phyloP scores from a whole-genome alignment of 352 stramenopile genomes.

The Pythium utonaiense region DNA sequence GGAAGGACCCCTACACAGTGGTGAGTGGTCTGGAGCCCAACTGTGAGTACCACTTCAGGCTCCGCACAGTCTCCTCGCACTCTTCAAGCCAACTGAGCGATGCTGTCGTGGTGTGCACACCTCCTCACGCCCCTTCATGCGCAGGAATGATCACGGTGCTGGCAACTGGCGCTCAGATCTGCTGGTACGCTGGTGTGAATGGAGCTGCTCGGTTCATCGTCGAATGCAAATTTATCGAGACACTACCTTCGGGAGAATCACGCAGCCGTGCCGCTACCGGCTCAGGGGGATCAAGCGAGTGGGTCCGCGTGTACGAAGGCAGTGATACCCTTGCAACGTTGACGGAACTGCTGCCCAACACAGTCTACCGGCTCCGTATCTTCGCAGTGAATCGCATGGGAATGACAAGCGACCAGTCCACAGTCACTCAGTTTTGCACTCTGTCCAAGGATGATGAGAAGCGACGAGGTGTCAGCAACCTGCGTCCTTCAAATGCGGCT shows the following conservation, averaged over 20 bases:
- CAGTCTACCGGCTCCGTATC: conserved; percentile 83
- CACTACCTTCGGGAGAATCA: conserved; percentile 24
- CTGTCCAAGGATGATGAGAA: conserved; percentile 56
- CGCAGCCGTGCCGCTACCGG: background rate
- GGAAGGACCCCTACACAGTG: conserved; percentile 35
- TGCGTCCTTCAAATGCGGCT: conserved; percentile 40
- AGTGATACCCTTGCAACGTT: conserved; percentile 61
- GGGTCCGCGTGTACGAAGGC: conserved; percentile 79
- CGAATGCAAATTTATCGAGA: conserved; percentile 74
- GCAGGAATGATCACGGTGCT: conserved; percentile 54
- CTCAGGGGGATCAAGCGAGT: conserved; percentile 32
- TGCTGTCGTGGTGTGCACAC: conserved; percentile 67
- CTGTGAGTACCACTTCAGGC: conserved; percentile 78
- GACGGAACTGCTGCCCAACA: conserved; percentile 63
- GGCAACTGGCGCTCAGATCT: conserved; percentile 50
- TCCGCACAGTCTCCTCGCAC: conserved; percentile 75
- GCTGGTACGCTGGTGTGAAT: conserved; percentile 77
- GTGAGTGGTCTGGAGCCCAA: conserved; percentile 80
- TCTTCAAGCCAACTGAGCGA: conserved; percentile 74
- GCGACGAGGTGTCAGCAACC: conserved; percentile 15
- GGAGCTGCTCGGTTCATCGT: conserved; percentile 71
- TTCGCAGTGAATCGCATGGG: conserved; percentile 74
- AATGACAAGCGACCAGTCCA: conserved; percentile 62
- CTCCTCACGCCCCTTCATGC: conserved; percentile 49
- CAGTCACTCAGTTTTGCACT: conserved; percentile 80